Percentiles rank a stretch among this genome's conserved stretches.
phyloP scores from a whole-genome alignment of 805 yeast genomes.

The Candida corydali region DNA sequence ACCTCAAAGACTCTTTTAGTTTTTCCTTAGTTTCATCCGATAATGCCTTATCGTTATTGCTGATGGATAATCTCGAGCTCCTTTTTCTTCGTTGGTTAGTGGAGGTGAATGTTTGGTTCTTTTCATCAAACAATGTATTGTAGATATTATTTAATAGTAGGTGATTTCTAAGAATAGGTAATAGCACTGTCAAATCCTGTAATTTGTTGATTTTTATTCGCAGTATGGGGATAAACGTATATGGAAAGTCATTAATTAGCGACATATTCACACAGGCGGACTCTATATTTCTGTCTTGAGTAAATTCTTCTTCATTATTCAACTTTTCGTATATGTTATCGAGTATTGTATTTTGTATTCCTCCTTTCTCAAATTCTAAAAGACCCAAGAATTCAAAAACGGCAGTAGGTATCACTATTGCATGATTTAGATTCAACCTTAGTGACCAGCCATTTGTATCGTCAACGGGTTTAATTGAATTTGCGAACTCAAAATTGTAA shows the following conservation, averaged over 20 bases:
- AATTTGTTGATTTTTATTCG: conserved; percentile 20
- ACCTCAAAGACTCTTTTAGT: conserved; percentile 30
- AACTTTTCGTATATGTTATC: conserved; percentile 6
- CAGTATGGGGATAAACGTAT: conserved; percentile 19
- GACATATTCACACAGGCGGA: conserved; percentile 4
- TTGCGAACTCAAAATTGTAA: conserved; percentile 13
- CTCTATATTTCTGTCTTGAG: conserved; percentile 3
- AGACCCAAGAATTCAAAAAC: conserved; percentile 29
- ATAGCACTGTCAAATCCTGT: conserved; percentile 18
- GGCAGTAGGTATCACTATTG: conserved; percentile 23
- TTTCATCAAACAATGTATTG: conserved; percentile 6
- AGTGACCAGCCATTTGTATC: conserved; percentile 20
- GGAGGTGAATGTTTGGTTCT: neutral
- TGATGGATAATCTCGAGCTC: conserved; percentile 8
- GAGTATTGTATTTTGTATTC: neutral
- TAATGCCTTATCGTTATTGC: conserved; percentile 10
- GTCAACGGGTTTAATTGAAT: conserved; percentile 3
- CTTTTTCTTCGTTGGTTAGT: conserved; percentile 8
- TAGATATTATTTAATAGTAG: conserved; percentile 22
- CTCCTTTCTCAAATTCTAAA: neutral
- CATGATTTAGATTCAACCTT: conserved; percentile 19
- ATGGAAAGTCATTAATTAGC: conserved; percentile 12
- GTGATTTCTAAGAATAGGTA: conserved; percentile 30
- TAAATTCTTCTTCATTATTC: conserved; percentile 4
- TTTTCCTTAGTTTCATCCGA: conserved; percentile 23